phyloP scores from a whole-genome alignment of 345 rosid species.

The Bruguiera parviflora region DNA sequence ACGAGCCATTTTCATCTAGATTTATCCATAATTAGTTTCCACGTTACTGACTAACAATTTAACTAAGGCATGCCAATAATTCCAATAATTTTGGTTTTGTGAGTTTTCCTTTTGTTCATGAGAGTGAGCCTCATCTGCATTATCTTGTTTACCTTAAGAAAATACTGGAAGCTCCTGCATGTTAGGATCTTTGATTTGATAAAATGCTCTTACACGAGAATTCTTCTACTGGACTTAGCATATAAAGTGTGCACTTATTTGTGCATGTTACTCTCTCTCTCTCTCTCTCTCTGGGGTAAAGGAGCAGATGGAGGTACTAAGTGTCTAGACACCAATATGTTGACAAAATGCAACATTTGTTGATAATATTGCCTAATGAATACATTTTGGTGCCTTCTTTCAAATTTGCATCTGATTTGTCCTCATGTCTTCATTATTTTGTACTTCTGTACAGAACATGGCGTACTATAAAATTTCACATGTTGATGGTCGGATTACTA shows the following conservation, averaged over 20 bases:
- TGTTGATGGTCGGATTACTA: conserved; percentile 84
- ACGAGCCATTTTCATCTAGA: too few relatives aligned
- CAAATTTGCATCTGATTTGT: not conserved
- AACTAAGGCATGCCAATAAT: too few relatives aligned
- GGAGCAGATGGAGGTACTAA: not conserved
- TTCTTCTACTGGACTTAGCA: not conserved
- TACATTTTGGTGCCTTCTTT: not conserved
- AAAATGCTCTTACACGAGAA: not conserved
- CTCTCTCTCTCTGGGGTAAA: not conserved
- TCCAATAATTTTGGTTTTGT: too few relatives aligned
- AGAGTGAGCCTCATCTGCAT: not conserved
- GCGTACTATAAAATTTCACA: conserved; percentile 96
- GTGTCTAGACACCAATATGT: not conserved
- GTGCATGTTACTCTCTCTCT: not conserved
- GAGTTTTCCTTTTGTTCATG: not conserved
- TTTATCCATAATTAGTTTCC: too few relatives aligned
- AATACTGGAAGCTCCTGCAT: too few relatives aligned
- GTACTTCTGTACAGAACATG: conserved; percentile 66
- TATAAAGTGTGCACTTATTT: not conserved
- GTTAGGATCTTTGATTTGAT: not conserved
- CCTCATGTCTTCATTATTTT: conserved; percentile 6
- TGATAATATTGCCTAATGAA: not conserved
- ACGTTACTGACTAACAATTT: not conserved
- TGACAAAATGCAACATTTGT: not conserved
- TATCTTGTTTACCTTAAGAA: not conserved